phyloP scores from a whole-genome alignment of 345 rosid genomes.

The Laguncularia racemosa region DNA sequence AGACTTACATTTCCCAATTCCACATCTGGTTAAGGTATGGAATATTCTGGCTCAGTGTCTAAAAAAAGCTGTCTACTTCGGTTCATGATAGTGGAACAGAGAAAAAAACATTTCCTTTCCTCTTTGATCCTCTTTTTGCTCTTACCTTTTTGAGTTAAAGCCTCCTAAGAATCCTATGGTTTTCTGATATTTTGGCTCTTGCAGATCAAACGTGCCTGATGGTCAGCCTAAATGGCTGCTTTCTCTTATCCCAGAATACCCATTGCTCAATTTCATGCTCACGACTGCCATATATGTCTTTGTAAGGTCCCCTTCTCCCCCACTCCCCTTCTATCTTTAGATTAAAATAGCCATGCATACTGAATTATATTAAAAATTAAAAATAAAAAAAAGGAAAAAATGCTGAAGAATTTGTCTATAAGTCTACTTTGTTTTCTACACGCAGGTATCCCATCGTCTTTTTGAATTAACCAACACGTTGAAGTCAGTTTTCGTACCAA shows the following conservation, averaged over 20 bases:
- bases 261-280: slow-evolving; percentile 91
- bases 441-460: slow-evolving; percentile 71
- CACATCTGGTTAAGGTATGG: slow-evolving; percentile 98
- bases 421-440: slow-evolving; percentile 4
- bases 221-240: slow-evolving; percentile 99
- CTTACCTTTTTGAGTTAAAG: no score
- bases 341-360: background rate
- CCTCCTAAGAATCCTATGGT: background rate
- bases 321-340: background rate
- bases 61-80: no score
- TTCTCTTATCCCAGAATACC: slow-evolving; percentile 78
- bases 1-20: slow-evolving; percentile 92
- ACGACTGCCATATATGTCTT: slow-evolving; percentile 80
- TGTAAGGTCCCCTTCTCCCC: slow-evolving; percentile 30
- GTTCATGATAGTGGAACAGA: no score
- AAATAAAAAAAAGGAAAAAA: no score
- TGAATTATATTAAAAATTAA: no score
- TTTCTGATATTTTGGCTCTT: slow-evolving; percentile 2
- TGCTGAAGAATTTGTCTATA: background rate
- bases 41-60: background rate
- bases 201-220: slow-evolving; percentile 74
- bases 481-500: slow-evolving; percentile 66
- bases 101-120: no score
- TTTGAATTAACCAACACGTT: slow-evolving; percentile 74
- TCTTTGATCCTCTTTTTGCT: no score